Evolutionary conservation across 345 rosid genomes (phyloP), one percentile per base, ranked within the genome.

Genomic region (Gossypium arboreum): DNA sequence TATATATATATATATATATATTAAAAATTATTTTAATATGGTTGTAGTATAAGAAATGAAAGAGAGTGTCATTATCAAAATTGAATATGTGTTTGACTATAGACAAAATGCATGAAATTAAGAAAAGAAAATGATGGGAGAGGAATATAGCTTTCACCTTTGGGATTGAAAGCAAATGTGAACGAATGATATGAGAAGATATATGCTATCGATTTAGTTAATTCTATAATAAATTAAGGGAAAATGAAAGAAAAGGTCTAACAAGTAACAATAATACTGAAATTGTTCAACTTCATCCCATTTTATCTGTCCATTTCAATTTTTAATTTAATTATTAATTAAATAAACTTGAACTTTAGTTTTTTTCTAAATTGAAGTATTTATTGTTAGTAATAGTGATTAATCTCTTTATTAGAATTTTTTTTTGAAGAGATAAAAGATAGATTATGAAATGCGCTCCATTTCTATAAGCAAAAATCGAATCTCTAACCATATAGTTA

Each of bases 361-460:
- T 25, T 2, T 27, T 20, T 20, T 20, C 3, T 27, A 27, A 27
- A 27, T 27, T 27, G 0, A 27, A 2, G 29, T 27, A 27, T 27
- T 2, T 27, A 27, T 27, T 27, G 29, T 27, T 27, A 0, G 1
- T 27, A 27, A 0, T 3, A 27, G 29, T 0, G 29, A 27, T 2
- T 27, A 27, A 27, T 27, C 29, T 0, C 3, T 27, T 27, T 3
- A 27, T 27, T 2, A 27, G 0, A 27, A 0, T 0, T 0, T 27
- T 27, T 2, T 2, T 27, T 27, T 27, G 1, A 27, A 27, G 3
- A 27, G 3, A 27, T 0, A 27, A 27, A 27, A 2, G 29, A 27
- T 2, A 2, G 29, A 27, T 2, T 27, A 27, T 27, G 29, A 27
- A 27, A 27, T 27, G 3, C 0, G 3, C 3, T 27, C 3, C 29